Base-by-base conservation (phyloP, 345 rosid species). In the Acer yangbiense region DNA sequence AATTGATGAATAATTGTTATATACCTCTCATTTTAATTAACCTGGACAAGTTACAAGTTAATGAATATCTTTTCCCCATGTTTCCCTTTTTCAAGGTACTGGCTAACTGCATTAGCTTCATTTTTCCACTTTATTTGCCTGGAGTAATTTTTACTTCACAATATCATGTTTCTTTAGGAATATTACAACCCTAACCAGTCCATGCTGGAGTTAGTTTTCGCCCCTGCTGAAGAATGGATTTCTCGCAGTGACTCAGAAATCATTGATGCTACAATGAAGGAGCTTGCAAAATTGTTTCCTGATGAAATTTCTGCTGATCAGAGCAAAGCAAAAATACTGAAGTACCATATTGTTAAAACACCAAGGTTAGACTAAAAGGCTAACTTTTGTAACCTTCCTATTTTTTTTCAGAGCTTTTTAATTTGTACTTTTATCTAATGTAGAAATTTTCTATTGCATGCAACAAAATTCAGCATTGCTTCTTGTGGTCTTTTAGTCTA, bases 181-280 rank as follows among this genome's bases (percentile, higher is more conserved):
- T 96, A 96, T 86, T 92, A 96, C 70, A 83, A 88, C 81, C 97
- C 97, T 20, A 87, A 91, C 80, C 88, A 89, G 62, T 96, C 99
- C 12, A 96, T 96, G 95, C 87, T 96, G 84, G 99, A 96, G 91
- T 83, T 96, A 70, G 97, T 93, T 74, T 93, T 96, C 85, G 98
- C 97, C 35, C 99, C 99, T 1, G 97, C 98, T 32, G 99, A 89
- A 83, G 95, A 91, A 84, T 93, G 99, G 99, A 89, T 95, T 79
- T 90, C 95, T 27, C 9, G 91, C 17, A 91, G 88, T 11, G 93
- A 96, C 80, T 79, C 88, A 8, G 97, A 93, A 68, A 96, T 96
- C 69, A 91, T 96, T 69, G 93, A 93, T 80, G 97, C 99, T 16
- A 91, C 97, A 13, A 92, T 96, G 97, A 88, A 84, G 77, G 99